phyloP scores from a whole-genome alignment of 768 basidiomycete species.

The Mycena vitilis region DNA sequence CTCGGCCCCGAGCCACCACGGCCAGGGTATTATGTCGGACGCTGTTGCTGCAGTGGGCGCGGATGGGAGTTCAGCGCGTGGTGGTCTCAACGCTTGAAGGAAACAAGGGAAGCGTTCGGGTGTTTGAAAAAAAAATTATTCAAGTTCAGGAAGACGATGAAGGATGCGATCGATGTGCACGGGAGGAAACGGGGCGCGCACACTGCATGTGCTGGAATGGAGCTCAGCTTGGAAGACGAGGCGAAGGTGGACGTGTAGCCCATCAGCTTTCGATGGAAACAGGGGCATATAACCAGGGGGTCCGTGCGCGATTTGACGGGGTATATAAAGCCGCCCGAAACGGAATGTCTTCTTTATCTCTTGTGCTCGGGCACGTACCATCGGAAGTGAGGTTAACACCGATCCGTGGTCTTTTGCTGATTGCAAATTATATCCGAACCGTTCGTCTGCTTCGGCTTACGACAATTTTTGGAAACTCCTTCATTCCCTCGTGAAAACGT shows the following conservation, averaged over 20 bases:
- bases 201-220: conserved; percentile 32
- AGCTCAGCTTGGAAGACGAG: neutral
- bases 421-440: conserved; percentile 99
- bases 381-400: conserved; percentile 96
- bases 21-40: conserved; percentile 80
- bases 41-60: conserved; percentile 69
- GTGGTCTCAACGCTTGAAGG: conserved; percentile 57
- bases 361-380: conserved; percentile 97
- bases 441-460: conserved; percentile 89
- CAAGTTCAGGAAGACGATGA: conserved; percentile 49
- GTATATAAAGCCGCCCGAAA: conserved; percentile 19
- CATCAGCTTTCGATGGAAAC: neutral
- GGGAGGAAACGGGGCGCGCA: conserved; percentile 50
- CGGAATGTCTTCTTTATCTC: conserved; percentile 61
- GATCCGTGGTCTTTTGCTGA: conserved; percentile 96
- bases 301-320: conserved; percentile 19
- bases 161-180: conserved; percentile 51
- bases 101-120: conserved; percentile 71
- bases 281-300: conserved; percentile 3
- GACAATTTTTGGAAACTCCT: conserved; percentile 89
- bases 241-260: neutral
- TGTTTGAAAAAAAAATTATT: conserved; percentile 80
- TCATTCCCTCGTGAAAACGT: conserved; percentile 45
- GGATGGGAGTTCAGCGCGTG: conserved; percentile 69
- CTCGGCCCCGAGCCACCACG: conserved; percentile 69